Conservation (phyloP, 2,329 filamentous ascomycete genomes). For the Calonectria pteridis region DNA sequence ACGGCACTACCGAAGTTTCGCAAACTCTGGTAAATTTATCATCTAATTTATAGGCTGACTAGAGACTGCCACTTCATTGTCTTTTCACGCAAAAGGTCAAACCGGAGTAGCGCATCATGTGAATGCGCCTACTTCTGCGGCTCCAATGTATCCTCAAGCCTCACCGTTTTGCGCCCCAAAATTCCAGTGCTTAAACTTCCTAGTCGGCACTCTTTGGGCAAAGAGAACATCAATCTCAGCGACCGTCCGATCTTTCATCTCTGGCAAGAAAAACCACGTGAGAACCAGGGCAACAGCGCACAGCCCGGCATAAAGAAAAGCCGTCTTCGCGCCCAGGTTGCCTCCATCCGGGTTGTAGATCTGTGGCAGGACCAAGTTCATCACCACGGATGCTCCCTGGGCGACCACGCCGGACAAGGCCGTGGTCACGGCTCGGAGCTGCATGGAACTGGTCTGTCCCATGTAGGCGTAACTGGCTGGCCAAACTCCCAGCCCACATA, state of each 20-base stretch:
- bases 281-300: slow-evolving; percentile 33
- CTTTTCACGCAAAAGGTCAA: too few species aligned
- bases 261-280: slow-evolving; percentile 41
- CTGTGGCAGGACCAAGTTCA: slow-evolving; percentile 43
- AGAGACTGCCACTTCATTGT: too few species aligned
- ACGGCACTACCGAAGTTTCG: too few species aligned
- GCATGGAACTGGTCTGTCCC: slow-evolving; percentile 44
- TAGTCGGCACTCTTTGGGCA: slow-evolving; percentile 26
- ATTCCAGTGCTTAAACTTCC: slow-evolving; percentile 25
- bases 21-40: too few species aligned
- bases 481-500: slow-evolving; percentile 57
- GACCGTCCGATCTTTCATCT: slow-evolving; percentile 39
- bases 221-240: slow-evolving; percentile 41
- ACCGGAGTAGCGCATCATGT: too few species aligned
- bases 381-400: slow-evolving; percentile 50
- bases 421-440: slow-evolving; percentile 44
- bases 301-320: slow-evolving; percentile 53
- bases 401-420: slow-evolving; percentile 56
- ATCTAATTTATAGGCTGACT: too few species aligned
- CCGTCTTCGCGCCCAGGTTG: slow-evolving; percentile 55
- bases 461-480: slow-evolving; percentile 55
- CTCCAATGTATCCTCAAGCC: neutral
- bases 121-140: too few species aligned
- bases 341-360: slow-evolving; percentile 47
- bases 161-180: neutral